Evolutionary conservation across 2,329 filamentous ascomycete species (phyloP).

Genomic region (Cercospora sojina): DNA sequence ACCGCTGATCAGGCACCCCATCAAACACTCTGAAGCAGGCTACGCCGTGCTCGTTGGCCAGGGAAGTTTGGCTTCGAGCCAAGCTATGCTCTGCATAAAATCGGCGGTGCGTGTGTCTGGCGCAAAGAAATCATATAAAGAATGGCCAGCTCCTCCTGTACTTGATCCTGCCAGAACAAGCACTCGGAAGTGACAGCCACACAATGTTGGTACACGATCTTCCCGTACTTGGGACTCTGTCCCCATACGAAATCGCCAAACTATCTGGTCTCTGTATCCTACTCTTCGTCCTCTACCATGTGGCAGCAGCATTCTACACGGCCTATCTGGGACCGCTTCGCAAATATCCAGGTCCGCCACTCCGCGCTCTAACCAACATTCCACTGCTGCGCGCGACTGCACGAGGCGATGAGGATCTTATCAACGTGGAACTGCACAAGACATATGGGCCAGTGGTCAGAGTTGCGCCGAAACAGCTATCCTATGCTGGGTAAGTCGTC

Average conservation of each 20-base stretch:
- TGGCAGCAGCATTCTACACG: constrained; percentile 37
- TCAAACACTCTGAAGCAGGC: background rate
- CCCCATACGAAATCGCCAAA: background rate
- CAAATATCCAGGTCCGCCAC: constrained; percentile 46
- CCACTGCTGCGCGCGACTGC: constrained; percentile 23
- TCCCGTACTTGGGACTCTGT: background rate
- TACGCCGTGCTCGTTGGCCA: background rate
- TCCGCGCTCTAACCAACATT: constrained; percentile 25
- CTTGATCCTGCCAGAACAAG: background rate
- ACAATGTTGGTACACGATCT: background rate
- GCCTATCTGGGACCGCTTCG: constrained; percentile 47
- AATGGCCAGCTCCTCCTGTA: background rate
- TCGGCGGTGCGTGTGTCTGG: background rate
- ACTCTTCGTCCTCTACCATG: constrained; percentile 22
- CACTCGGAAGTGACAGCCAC: background rate
- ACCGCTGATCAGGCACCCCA: background rate
- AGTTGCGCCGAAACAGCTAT: constrained; percentile 43
- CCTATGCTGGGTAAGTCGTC: constrained; percentile 33
- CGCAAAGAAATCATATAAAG: background rate
- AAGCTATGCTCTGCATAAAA: background rate
- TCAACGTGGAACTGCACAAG: constrained; percentile 34
- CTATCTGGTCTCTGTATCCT: constrained; percentile 6
- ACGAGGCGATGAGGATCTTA: constrained; percentile 23
- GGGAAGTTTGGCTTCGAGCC: background rate
- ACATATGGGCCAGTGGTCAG: constrained; percentile 44